Percentiles rank a stretch among this genome's conserved stretches.
phyloP scores from a whole-genome alignment of 208 protist genomes.

The Phytomonas sp. region DNA sequence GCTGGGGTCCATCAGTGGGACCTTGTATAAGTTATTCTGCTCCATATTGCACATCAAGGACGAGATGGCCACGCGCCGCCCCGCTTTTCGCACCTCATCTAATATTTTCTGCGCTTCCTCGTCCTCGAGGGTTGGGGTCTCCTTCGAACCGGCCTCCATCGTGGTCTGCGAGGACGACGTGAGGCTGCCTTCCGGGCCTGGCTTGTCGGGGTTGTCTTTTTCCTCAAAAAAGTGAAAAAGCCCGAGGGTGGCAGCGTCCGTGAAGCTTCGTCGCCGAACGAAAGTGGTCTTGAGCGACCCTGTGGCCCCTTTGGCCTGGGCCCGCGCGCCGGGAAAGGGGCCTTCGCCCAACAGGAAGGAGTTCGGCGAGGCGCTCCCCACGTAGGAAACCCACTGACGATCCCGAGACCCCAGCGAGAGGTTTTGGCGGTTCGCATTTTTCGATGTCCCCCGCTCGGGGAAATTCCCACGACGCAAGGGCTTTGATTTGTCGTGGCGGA shows the following conservation, averaged over 20 bases:
- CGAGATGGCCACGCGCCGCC: constrained; percentile 56
- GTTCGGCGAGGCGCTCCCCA: not conserved
- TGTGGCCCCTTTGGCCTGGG: not conserved
- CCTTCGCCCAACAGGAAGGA: not conserved
- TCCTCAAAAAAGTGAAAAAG: not conserved
- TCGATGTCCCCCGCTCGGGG: not conserved
- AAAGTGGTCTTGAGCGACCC: not conserved
- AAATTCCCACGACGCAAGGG: constrained; percentile 6
- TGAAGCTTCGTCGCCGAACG: not conserved
- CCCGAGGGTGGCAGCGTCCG: not conserved
- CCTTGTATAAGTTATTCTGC: not conserved
- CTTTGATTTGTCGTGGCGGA: constrained; percentile 12
- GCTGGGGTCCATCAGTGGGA: constrained; percentile 14
- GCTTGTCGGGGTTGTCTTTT: not conserved
- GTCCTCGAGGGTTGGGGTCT: not conserved
- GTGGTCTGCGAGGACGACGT: not conserved
- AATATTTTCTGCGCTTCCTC: not conserved
- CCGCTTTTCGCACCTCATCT: constrained; percentile 17
- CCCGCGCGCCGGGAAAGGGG: not conserved
- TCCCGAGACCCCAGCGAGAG: not conserved
- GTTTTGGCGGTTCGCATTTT: not conserved
- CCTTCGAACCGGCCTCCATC: not conserved
- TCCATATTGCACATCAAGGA: constrained; percentile 24
- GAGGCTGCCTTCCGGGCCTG: not conserved
- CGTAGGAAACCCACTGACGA: not conserved